Evolutionary conservation across 1,284 basidiomycete species (phyloP), one percentile per base, ranked within the genome.

Genomic region (Vanrija humicola): DNA sequence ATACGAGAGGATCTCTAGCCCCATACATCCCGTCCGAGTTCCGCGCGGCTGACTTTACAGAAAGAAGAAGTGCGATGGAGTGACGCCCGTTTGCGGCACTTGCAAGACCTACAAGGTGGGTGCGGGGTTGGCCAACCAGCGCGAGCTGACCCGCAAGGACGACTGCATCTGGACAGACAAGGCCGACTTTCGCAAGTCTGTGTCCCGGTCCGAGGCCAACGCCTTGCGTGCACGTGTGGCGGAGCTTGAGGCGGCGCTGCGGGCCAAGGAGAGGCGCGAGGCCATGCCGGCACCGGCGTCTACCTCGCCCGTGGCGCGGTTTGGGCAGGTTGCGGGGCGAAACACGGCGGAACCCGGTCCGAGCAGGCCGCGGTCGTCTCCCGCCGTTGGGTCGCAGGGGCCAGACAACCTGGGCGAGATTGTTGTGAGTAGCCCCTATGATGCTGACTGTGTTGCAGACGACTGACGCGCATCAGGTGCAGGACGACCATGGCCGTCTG

Each of bases 21-120:
- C 23, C 25, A 25, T n/a, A 7, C 43, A 14, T 45, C 43, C 23
- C 23, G 23, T 16, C 14, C 43, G 25, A 25, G 12, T 10, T 12
- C 25, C 15, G 16, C 23, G 10, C 6, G 28, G 23, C 50, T 54
- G 34, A 54, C 23, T 18, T 29, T 2, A 18, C 54, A 72, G 70
- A 44, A 60, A 67, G 48, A 63, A 65, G 52, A 72, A 71, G 54
- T 74, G 72, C 49, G 72, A 74, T 48, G 70, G 72, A 7, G 50
- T 62, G 0, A 56, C 57, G 25, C 72, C 70, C 1, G 56, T 61
- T 1, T 74, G 72, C 50, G 65, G 65, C 0, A 71, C 70, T 0
- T 74, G 72, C 50, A 56, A 49, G 29, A 58, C 67, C 2, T 70
- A 68, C 59, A 69, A 69, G 44, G 67, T 66, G 54, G 47, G 59